These are phyloP conservation scores for Chenopodium berlandieri DNA, from an alignment of 148 eudicot species.

Conservation along the genomic window DNA sequence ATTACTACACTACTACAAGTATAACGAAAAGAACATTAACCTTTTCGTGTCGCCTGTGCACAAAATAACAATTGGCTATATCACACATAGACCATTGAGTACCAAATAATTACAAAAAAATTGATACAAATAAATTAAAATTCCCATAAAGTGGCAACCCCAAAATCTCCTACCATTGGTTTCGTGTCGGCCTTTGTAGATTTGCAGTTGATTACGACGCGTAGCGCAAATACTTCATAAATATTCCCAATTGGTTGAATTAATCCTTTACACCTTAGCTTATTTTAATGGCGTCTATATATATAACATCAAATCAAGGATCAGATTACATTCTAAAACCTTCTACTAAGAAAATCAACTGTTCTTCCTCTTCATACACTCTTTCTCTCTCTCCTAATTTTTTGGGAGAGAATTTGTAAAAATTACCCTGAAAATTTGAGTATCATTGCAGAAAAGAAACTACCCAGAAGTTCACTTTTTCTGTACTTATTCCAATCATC, in stretches of 20 bases:
- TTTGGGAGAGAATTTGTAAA: background rate
- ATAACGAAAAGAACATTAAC: too few relatives aligned
- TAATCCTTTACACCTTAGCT: background rate
- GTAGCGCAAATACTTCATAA: background rate
- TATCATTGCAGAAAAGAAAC: background rate
- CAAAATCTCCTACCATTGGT: background rate
- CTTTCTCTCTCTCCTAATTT: background rate
- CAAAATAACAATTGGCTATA: too few relatives aligned
- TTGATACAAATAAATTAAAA: background rate
- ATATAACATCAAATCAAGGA: background rate
- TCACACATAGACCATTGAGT: background rate
- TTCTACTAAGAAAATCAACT: background rate
- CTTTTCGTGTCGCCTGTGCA: too few relatives aligned
- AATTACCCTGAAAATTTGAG: background rate
- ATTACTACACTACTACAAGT: too few relatives aligned
- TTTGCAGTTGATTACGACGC: background rate
- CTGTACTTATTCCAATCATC: background rate
- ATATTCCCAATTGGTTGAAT: background rate
- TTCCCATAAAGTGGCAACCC: background rate
- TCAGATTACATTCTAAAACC: background rate
- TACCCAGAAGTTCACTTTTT: background rate
- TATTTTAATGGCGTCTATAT: background rate
- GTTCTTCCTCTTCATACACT: background rate
- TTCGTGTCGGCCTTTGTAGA: background rate
- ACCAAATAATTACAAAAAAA: background rate